Base-by-base conservation (phyloP, 495 filamentous ascomycete genomes). In the Penicillium manginii region DNA sequence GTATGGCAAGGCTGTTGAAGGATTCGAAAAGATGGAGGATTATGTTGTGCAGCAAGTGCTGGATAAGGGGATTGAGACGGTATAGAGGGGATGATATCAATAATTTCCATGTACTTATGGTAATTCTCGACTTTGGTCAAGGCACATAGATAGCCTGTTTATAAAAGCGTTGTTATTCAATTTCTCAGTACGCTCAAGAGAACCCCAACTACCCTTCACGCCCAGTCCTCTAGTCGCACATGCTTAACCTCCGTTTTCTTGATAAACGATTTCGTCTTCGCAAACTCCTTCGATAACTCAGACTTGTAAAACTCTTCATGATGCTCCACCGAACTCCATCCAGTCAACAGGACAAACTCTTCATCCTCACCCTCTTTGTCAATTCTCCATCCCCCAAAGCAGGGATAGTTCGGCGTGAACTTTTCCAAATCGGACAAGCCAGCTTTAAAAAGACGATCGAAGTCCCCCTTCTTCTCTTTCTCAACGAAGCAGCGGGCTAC, bases 1-100 rank as follows among this genome's bases (percentile, higher is more conserved):
- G 62, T 98, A 98, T 75, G 91, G 88, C 18, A 79, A 79, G 46
- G 88, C 90, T 15, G 68, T 97, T 48, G 82, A 85, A 52, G 90
- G 86, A 18, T 94, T 98, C 73, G 85, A 86, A 72, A 78, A 86
- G 76, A 88, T 92, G 83, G 94, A 97, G 80, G 67, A 71, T 60
- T 71, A 74, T 64, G 83, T 92, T 19, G 69, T 96, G 73, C 65
- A 69, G 66, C 55, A 72, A 50, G 73, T 66, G 43, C 31, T 18
- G 8, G 23, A 11, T 3, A 43, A 43, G 40, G 17, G 45, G 18
- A 2, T 47, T 9, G 22, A 47, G 21, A 26, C 45, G 19, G 40
- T 43, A 17, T 43, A 43, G 40, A 43, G 14, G 35, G 35, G 35
- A n/a, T 11, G 35, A 12, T 37, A 37, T 37, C 11, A 11, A 37